These are phyloP conservation scores for Castanopsis chinensis DNA, from an alignment of 306 rosid genomes.

Conservation along the genomic window DNA sequence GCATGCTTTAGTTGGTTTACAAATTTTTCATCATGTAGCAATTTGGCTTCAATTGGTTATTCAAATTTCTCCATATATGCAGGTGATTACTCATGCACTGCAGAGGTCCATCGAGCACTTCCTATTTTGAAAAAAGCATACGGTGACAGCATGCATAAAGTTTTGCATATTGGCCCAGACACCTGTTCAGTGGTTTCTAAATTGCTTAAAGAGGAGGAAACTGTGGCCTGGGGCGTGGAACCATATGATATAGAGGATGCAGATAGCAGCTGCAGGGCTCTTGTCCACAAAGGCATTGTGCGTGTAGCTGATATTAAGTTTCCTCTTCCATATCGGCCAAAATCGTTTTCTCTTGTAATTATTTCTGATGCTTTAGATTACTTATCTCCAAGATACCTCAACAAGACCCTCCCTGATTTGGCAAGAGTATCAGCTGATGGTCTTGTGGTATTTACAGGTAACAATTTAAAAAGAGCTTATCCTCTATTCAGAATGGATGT, in stretches of 20 bases:
- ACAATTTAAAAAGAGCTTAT: not conserved
- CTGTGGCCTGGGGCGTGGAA: conserved; percentile 81
- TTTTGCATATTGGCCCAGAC: conserved; percentile 72
- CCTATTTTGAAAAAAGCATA: conserved; percentile 55
- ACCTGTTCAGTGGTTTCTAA: conserved; percentile 54
- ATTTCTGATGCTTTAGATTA: conserved; percentile 75
- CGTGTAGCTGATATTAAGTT: conserved; percentile 71
- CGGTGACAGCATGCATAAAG: conserved; percentile 66
- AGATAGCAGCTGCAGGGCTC: conserved; percentile 56
- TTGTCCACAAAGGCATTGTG: conserved; percentile 54
- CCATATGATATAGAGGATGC: conserved; percentile 74
- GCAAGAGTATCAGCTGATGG: conserved; percentile 68
- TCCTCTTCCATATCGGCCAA: conserved; percentile 70
- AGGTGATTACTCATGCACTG: conserved; percentile 69
- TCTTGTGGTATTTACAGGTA: conserved; percentile 56
- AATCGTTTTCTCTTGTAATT: conserved; percentile 64
- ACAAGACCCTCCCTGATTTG: conserved; percentile 68
- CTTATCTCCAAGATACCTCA: conserved; percentile 71
- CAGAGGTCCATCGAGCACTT: conserved; percentile 53
- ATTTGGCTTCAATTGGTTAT: conserved; percentile 1
- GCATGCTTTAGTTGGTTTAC: not conserved
- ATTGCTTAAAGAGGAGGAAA: conserved; percentile 59
- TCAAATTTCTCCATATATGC: conserved; percentile 22
- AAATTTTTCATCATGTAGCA: not conserved
- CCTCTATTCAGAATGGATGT: not conserved